phyloP scores from a whole-genome alignment of 345 rosid species.

The Lumnitzera racemosa region DNA sequence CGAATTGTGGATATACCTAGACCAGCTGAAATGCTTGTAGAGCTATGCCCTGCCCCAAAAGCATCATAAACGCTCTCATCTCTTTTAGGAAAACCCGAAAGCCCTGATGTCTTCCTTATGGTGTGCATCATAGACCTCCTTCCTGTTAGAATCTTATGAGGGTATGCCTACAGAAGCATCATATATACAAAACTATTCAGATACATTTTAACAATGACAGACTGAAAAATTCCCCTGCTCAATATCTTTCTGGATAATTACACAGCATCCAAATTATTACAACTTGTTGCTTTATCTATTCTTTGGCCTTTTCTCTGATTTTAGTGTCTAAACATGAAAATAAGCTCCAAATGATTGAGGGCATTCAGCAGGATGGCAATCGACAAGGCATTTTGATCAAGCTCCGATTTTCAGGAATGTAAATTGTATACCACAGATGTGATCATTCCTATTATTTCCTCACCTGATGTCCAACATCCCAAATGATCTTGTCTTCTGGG shows the following conservation, averaged over 20 bases:
- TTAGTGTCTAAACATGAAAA: too few species aligned
- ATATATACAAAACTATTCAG: neutral
- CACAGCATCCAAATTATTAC: too few species aligned
- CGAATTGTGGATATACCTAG: constrained; percentile 32
- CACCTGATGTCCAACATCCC: constrained; percentile 91
- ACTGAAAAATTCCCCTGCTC: neutral
- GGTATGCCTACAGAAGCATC: constrained; percentile 42
- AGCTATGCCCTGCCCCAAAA: constrained; percentile 70
- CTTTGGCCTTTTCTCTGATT: neutral
- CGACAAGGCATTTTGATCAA: too few species aligned
- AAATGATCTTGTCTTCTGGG: constrained; percentile 63
- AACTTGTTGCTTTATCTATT: neutral
- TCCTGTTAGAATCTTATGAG: constrained; percentile 72
- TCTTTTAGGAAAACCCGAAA: constrained; percentile 68
- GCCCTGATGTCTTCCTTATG: constrained; percentile 60
- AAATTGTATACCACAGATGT: neutral
- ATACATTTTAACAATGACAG: neutral
- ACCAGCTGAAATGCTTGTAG: constrained; percentile 80
- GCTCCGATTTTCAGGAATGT: neutral
- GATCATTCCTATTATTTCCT: neutral
- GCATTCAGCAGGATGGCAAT: too few species aligned
- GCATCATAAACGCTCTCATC: constrained; percentile 67
- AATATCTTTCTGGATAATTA: too few species aligned
- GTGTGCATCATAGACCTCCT: constrained; percentile 68
- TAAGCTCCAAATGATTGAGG: too few species aligned